phyloP scores from a whole-genome alignment of 1,139 yeast species.

The Eremothecium coryli region DNA sequence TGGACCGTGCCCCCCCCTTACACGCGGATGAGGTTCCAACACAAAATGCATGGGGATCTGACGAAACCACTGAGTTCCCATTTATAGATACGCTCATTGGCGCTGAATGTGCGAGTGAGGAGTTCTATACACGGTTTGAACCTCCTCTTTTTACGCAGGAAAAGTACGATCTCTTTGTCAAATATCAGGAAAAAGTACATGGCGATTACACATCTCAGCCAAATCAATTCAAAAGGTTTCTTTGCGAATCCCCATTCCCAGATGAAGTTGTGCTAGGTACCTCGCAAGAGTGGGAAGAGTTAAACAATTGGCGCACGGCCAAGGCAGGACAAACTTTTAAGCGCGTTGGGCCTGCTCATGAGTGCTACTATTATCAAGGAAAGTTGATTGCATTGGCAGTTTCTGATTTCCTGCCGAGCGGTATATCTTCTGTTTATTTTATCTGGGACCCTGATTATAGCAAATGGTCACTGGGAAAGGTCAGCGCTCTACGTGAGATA shows the following conservation, averaged over 20 bases:
- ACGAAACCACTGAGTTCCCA: slow-evolving; percentile 22
- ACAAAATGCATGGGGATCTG: neutral
- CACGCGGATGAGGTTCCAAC: neutral
- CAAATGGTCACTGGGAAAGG: slow-evolving; percentile 62
- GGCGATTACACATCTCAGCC: slow-evolving; percentile 43
- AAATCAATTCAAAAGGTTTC: slow-evolving; percentile 48
- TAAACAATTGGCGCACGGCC: slow-evolving; percentile 31
- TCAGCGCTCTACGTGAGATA: slow-evolving; percentile 68
- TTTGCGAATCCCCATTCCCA: slow-evolving; percentile 61
- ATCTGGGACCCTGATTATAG: slow-evolving; percentile 82
- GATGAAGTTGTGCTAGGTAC: slow-evolving; percentile 27
- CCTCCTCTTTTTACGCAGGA: slow-evolving; percentile 46
- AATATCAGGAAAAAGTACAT: slow-evolving; percentile 65
- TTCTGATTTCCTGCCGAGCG: slow-evolving; percentile 65
- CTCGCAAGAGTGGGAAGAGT: slow-evolving; percentile 23
- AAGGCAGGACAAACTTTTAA: slow-evolving; percentile 10
- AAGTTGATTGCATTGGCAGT: slow-evolving; percentile 69
- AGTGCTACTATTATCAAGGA: slow-evolving; percentile 59
- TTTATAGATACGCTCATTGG: slow-evolving; percentile 30
- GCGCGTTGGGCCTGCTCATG: slow-evolving; percentile 53
- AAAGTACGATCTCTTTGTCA: slow-evolving; percentile 56
- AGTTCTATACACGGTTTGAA: slow-evolving; percentile 45
- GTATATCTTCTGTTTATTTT: slow-evolving; percentile 77
- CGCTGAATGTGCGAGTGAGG: slow-evolving; percentile 23
- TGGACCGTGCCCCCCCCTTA: neutral